phyloP scores from a whole-genome alignment of 2,329 filamentous ascomycete genomes.

The Neofusicoccum kwambonambiense region DNA sequence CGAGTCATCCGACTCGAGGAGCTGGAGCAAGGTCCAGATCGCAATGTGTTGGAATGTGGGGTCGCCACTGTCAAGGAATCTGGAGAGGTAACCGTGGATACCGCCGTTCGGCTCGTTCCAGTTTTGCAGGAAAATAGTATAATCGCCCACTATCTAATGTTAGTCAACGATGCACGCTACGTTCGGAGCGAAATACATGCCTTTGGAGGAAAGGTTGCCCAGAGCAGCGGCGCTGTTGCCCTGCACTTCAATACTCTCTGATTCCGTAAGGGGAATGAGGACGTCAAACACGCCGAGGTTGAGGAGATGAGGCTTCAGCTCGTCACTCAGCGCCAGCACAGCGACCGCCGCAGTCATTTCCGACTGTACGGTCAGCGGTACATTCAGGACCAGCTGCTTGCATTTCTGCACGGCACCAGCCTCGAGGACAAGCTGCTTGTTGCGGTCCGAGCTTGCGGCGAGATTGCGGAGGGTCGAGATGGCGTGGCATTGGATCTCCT shows the following conservation, averaged over 20 bases:
- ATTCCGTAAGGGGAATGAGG: conserved; percentile 90
- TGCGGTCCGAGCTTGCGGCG: conserved; percentile 92
- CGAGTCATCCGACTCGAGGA: conserved; percentile 92
- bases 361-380: conserved; percentile 91
- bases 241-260: conserved; percentile 94
- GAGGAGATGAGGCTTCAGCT: conserved; percentile 87
- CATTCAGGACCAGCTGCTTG: conserved; percentile 91
- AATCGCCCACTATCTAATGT: conserved; percentile 74
- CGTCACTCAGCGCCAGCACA: conserved; percentile 90
- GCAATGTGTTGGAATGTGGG: conserved; percentile 99
- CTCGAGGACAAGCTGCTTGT: conserved; percentile 96
- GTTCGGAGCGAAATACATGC: conserved; percentile 48
- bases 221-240: conserved; percentile 96
- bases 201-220: conserved; percentile 95
- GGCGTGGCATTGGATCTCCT: conserved; percentile 98
- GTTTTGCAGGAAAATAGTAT: conserved; percentile 91
- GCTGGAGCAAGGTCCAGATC: conserved; percentile 93
- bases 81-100: conserved; percentile 90
- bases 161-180: conserved; percentile 26
- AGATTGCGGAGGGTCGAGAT: conserved; percentile 96
- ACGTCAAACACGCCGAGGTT: conserved; percentile 95
- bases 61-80: conserved; percentile 91
- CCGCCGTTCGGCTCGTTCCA: conserved; percentile 92
- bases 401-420: conserved; percentile 97
- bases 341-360: conserved; percentile 99